Base-by-base conservation (phyloP, 768 basidiomycete genomes). In the Paxillus involutus region DNA sequence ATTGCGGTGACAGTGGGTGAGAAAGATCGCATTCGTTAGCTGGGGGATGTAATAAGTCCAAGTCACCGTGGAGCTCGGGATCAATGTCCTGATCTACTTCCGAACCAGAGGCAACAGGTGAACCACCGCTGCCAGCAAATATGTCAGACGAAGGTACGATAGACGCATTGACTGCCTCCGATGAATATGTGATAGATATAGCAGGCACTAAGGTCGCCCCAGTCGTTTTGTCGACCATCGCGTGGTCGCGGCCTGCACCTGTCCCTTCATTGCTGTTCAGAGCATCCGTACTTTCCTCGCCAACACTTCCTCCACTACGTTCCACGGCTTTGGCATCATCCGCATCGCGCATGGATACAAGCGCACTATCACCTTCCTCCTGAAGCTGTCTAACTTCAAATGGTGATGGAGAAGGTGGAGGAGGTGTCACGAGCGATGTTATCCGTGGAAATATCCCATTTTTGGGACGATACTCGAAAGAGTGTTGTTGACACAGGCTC, bases 351-450 rank as follows among this genome's bases (percentile, higher is more conserved):
- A 14, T 12, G 2, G 8, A 35, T 1, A 43, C 24, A 3, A 6
- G 13, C 43, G 21, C 35, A 16, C 6, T 17, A 11, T 19, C 10
- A 33, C 17, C 26, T 35, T 43, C 21, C 33, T 44, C 43, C 6
- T 6, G 10, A 47, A 19, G 17, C 47, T 24, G 29, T 16, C 39
- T 2, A n/a, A 17, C 47, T n/a, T 8, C 13, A 29, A 7, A 32
- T 6, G 44, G 3, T 2, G 1, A 35, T 10, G 57, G 53, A 4
- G 48, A 54, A 42, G 29, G 46, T 14, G 48, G 7, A 0, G 50
- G 37, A 6, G 59, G 55, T 6, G 53, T 64, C 44, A 47, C n/a
- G 13, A 53, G 46, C 4, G 45, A 45, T 16, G n/a, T 5, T 6
- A 21, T 16, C 33, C 16, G 29, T 4, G 51, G 37, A 32, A 24